Evolutionary conservation across 2,329 filamentous ascomycete genomes (phyloP), one percentile per base, ranked within the genome.

Genomic region (Lithohypha guttulata): DNA sequence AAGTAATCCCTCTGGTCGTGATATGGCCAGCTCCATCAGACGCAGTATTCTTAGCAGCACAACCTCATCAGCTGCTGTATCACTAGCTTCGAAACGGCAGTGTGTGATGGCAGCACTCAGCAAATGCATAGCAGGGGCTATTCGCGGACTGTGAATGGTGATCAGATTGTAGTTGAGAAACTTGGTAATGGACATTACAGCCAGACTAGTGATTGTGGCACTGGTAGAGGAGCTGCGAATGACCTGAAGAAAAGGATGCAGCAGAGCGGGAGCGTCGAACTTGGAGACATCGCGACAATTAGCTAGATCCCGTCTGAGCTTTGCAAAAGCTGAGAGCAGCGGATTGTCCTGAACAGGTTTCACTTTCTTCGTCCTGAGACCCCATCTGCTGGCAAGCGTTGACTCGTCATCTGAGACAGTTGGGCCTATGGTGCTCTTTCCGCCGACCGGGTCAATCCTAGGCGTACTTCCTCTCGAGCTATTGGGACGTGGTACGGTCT

Each of bases 291-390:
- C 85, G 84, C 79, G 89, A 53, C 87, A 84, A 34, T 77, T 78
- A 48, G 87, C 85, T 51, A 98, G 69, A 57, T 96, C 89, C 54
- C 83, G 81, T 44, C 91, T 77, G 49, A 98, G 65, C 53, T 85
- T 82, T 35, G 87, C 85, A 64, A 98, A 98, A 10, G 85, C 89
- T 46, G 86, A 82, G 67, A 98, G 94, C 53, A 98, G 71, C 26
- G 91, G 91, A 54, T 96, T 94, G 62, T 96, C 91, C 63, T 95
- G 86, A 73, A 95, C 82, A 66, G 85, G 94, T 69, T 89, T 93
- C 36, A 87, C 89, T 64, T 86, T 94, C 72, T 93, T 93, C 22
- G 89, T 91, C 44, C 91, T 73, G 44, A 96, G 63, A 0, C 91
- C 89, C 91, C 91, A 98, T 62, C 89, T 72, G 57, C 86, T 93